Percentiles rank a stretch among this genome's conserved stretches.
These are phyloP conservation scores for Leccinum incarnatum DNA, from an alignment of 768 basidiomycete genomes.

Conservation along the genomic window DNA sequence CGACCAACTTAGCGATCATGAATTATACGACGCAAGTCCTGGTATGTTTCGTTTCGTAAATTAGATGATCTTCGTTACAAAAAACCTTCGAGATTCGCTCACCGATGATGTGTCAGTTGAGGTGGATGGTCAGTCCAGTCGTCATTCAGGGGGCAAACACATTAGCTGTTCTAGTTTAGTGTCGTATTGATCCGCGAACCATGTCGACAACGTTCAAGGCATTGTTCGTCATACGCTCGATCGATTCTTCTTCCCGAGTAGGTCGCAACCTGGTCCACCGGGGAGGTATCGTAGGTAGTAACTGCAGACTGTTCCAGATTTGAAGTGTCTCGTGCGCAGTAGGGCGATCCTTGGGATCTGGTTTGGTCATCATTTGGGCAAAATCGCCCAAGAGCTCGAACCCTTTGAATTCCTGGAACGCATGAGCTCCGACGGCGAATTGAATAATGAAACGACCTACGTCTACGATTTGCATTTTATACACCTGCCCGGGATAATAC, in stretches of 20 bases:
- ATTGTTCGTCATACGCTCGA: slow-evolving; percentile 15
- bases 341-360: slow-evolving; percentile 5
- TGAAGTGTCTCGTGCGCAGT: not conserved
- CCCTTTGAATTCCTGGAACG: slow-evolving; percentile 3
- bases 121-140: not conserved
- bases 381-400: not conserved
- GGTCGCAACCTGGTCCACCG: slow-evolving; percentile 11
- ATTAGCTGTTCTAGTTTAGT: not conserved
- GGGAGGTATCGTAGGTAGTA: not conserved
- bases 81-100: not conserved
- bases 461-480: slow-evolving; percentile 17
- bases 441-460: not conserved
- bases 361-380: slow-evolving; percentile 3
- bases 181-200: slow-evolving; percentile 9
- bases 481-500: slow-evolving; percentile 27
- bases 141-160: too few species aligned
- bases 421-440: not conserved
- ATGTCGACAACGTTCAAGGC: slow-evolving; percentile 11
- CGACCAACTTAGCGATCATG: too few species aligned
- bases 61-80: not conserved
- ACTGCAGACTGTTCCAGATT: slow-evolving; percentile 10
- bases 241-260: slow-evolving; percentile 7
- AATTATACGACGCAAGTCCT: too few species aligned
- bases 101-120: not conserved
- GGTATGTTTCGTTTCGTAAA: not conserved